Conservation (phyloP, 2,329 filamentous ascomycete species). For the Hypoxylon sp. region DNA sequence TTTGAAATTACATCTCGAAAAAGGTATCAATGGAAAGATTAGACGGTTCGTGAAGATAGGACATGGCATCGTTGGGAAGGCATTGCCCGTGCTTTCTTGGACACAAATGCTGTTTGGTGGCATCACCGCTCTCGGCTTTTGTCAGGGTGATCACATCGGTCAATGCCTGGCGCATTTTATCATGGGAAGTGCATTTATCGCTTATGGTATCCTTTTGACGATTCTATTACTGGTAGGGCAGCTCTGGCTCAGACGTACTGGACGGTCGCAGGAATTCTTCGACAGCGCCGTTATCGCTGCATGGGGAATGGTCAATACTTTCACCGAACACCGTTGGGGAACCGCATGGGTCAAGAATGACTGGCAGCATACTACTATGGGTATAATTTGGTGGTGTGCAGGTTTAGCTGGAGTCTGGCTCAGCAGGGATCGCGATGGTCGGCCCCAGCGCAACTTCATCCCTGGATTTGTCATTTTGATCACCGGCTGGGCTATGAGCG, state of each 20-base stretch:
- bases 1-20: constrained; percentile 89
- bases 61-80: constrained; percentile 88
- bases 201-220: constrained; percentile 89
- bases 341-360: constrained; percentile 91
- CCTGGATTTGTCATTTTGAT: constrained; percentile 91
- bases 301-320: constrained; percentile 98
- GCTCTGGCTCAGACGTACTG: constrained; percentile 84
- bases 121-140: constrained; percentile 93
- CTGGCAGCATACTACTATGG: constrained; percentile 99
- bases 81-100: constrained; percentile 90
- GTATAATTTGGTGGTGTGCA: constrained; percentile 98
- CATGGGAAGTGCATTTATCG: constrained; percentile 97
- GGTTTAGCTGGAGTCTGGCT: constrained; percentile 94
- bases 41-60: constrained; percentile 78
- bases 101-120: constrained; percentile 96
- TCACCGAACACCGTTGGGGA: constrained; percentile 97
- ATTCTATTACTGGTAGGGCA: constrained; percentile 91
- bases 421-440: constrained; percentile 84
- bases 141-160: constrained; percentile 88
- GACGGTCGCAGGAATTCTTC: constrained; percentile 96
- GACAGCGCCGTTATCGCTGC: constrained; percentile 91
- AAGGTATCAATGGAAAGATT: constrained; percentile 84
- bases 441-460: constrained; percentile 92
- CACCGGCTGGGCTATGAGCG: constrained; percentile 96
- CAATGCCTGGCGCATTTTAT: constrained; percentile 98